Conservation (phyloP, 257 asterid genomes). For the Fraxinus americana region DNA sequence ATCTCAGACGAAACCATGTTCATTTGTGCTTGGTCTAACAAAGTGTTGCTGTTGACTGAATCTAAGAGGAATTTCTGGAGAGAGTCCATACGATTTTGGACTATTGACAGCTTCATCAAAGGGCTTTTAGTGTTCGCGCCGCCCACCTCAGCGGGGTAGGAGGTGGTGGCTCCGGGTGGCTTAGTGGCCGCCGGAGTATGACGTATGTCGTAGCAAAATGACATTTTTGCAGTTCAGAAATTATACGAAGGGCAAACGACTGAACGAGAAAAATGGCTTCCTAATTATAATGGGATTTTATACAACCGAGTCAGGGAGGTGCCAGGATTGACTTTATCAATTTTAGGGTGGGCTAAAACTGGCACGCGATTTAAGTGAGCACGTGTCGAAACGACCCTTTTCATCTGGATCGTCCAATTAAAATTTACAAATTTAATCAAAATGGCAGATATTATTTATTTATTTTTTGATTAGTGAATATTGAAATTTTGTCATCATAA, state of each 20-base stretch:
- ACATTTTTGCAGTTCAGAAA: slow-evolving; percentile 36
- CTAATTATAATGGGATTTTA: too few relatives aligned
- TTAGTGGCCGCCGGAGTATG: slow-evolving; percentile 52
- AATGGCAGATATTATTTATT: too few relatives aligned
- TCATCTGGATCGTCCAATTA: not conserved
- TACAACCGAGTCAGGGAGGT: not conserved
- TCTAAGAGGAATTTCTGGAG: slow-evolving; percentile 64
- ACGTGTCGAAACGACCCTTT: slow-evolving; percentile 10
- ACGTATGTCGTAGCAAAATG: slow-evolving; percentile 44
- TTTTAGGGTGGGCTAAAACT: not conserved
- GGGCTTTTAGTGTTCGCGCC: slow-evolving; percentile 36
- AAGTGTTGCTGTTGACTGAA: slow-evolving; percentile 56
- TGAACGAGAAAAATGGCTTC: not conserved
- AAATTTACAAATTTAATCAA: too few relatives aligned
- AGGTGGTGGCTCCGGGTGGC: slow-evolving; percentile 37
- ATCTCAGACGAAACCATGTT: slow-evolving; percentile 68
- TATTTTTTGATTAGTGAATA: too few relatives aligned
- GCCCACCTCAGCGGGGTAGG: not conserved
- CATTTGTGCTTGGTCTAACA: slow-evolving; percentile 56
- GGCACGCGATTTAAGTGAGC: slow-evolving; percentile 1
- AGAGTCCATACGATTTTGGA: slow-evolving; percentile 60
- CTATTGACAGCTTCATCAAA: slow-evolving; percentile 55
- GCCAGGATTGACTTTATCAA: slow-evolving; percentile 26
- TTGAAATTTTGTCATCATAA: too few relatives aligned
- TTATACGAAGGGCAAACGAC: not conserved